These are phyloP conservation scores for Lycium ferocissimum DNA, from an alignment of 257 asterid species.

Conservation along the genomic window DNA sequence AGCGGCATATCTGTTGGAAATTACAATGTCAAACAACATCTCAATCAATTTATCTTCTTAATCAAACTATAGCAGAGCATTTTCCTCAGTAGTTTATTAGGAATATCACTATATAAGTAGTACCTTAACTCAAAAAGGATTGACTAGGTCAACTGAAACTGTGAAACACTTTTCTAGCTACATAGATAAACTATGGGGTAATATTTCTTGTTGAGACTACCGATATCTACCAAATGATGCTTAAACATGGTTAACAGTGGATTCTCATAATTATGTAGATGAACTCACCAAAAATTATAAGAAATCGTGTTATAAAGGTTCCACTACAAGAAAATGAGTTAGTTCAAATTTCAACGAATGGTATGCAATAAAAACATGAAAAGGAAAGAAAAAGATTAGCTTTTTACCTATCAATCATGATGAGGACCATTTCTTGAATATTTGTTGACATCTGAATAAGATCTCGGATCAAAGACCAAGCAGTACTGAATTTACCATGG, in stretches of 20 bases:
- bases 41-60: constrained; percentile 3
- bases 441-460: constrained; percentile 55
- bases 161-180: not conserved
- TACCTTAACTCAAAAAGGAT: not conserved
- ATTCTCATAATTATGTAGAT: not conserved
- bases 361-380: not conserved
- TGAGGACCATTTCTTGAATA: constrained; percentile 68
- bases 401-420: constrained; percentile 84
- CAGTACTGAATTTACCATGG: constrained; percentile 80
- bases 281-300: not conserved
- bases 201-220: not conserved
- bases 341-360: not conserved
- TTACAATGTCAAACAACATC: not conserved
- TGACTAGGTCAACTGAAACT: not conserved
- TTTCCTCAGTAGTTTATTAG: not conserved
- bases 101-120: not conserved
- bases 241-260: not conserved
- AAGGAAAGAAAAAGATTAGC: not conserved
- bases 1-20: constrained; percentile 67
- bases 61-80: not conserved
- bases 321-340: not conserved
- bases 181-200: not conserved
- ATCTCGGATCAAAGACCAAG: constrained; percentile 82
- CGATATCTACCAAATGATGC: not conserved
- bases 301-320: not conserved